Conservation (phyloP, 371 early-diverging fungal species). For the Capillidium heterosporum region DNA sequence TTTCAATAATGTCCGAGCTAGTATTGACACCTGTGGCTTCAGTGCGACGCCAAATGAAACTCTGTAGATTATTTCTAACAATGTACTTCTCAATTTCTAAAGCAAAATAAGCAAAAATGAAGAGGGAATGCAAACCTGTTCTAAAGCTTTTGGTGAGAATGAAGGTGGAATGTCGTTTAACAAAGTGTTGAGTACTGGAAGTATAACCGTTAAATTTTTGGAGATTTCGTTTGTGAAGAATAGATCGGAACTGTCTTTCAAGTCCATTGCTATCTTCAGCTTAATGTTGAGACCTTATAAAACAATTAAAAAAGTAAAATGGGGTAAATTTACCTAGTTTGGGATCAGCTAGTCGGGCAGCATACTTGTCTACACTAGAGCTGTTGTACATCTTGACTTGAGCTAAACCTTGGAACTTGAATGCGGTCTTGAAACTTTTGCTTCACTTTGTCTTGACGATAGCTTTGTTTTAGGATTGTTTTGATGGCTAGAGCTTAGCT, state of each 20-base stretch:
- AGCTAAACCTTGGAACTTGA: too few relatives aligned
- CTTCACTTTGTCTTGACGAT: too few relatives aligned
- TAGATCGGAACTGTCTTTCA: neutral
- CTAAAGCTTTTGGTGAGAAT: slow-evolving; percentile 57
- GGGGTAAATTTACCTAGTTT: neutral
- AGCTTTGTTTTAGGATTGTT: too few relatives aligned
- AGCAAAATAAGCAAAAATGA: neutral
- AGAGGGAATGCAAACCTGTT: slow-evolving; percentile 35
- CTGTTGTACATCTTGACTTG: too few relatives aligned
- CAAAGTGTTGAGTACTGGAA: slow-evolving; percentile 68
- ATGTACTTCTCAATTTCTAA: slow-evolving; percentile 79
- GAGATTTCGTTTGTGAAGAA: neutral
- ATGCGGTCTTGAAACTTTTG: too few relatives aligned
- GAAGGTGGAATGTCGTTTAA: slow-evolving; percentile 57
- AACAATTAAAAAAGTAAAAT: neutral
- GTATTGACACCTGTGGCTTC: slow-evolving; percentile 31
- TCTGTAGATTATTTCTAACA: slow-evolving; percentile 82
- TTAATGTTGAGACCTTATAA: neutral
- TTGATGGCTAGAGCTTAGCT: too few relatives aligned
- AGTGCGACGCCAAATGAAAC: slow-evolving; percentile 72
- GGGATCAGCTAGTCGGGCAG: slow-evolving; percentile 24
- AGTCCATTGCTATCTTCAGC: neutral
- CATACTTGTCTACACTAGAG: slow-evolving; percentile 9
- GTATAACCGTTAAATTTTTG: neutral
- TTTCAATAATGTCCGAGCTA: slow-evolving; percentile 46